phyloP scores from a whole-genome alignment of 169 alveolate genomes.

The Plasmodium ovale region DNA sequence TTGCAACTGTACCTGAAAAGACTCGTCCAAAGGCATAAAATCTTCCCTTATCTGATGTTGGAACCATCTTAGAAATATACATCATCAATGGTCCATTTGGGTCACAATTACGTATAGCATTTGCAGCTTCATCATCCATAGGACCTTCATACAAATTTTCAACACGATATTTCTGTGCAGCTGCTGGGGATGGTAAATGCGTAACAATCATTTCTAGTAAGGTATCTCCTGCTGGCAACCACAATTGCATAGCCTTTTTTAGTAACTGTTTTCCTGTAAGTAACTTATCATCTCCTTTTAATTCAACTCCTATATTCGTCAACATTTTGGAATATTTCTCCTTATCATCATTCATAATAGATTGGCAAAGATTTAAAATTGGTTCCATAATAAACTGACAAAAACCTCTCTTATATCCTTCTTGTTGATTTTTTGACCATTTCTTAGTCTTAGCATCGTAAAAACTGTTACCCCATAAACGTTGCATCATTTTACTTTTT shows the following conservation, averaged over 20 bases:
- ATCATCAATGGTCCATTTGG: slow-evolving; percentile 99
- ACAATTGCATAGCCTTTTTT: slow-evolving; percentile 98
- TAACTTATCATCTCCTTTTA: slow-evolving; percentile 96
- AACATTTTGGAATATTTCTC: slow-evolving; percentile 95
- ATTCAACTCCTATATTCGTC: slow-evolving; percentile 92
- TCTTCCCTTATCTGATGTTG: slow-evolving; percentile 99
- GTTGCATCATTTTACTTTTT: slow-evolving; percentile 95
- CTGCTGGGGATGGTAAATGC: slow-evolving; percentile 98
- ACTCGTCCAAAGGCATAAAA: slow-evolving; percentile 99
- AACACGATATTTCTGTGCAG: slow-evolving; percentile 98
- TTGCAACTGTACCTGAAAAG: slow-evolving; percentile 99
- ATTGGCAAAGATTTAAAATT: slow-evolving; percentile 94
- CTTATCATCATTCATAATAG: slow-evolving; percentile 95
- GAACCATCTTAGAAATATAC: slow-evolving; percentile 99
- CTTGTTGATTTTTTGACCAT: slow-evolving; percentile 92
- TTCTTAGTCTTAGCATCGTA: slow-evolving; percentile 96
- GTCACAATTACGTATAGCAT: slow-evolving; percentile 96
- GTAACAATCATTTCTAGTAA: slow-evolving; percentile 98
- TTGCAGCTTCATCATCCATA: slow-evolving; percentile 98
- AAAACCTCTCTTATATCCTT: slow-evolving; percentile 95
- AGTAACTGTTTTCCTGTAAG: slow-evolving; percentile 96
- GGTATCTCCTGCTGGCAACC: slow-evolving; percentile 99
- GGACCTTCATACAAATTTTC: slow-evolving; percentile 98
- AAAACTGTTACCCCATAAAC: slow-evolving; percentile 99
- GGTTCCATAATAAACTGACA: slow-evolving; percentile 99